A percentile compares a stretch with the other conserved stretches of the same genome.
These are phyloP conservation scores for Ceratobasidium sp. DNA, from an alignment of 1,284 basidiomycete species.

Conservation along the genomic window DNA sequence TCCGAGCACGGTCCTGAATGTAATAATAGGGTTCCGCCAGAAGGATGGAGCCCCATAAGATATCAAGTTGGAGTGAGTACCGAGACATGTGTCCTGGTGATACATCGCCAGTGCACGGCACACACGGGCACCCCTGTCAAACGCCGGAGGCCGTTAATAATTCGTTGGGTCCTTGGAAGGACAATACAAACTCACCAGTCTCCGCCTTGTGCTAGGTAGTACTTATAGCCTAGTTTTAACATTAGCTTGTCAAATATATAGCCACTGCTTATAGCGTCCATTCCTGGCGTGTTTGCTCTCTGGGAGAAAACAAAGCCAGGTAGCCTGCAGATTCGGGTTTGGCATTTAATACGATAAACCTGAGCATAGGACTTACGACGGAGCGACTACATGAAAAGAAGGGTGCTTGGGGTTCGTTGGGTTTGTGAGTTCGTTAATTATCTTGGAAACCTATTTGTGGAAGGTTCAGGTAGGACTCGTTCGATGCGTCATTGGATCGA, in stretches of 20 bases:
- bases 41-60: slow-evolving; percentile 30
- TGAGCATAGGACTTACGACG: slow-evolving; percentile 44
- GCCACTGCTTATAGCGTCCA: slow-evolving; percentile 46
- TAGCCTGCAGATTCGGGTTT: slow-evolving; percentile 23
- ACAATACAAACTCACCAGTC: slow-evolving; percentile 2
- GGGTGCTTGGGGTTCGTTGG: slow-evolving; percentile 48
- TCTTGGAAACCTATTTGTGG: slow-evolving; percentile 47
- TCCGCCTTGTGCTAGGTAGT: slow-evolving; percentile 48
- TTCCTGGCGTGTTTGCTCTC: slow-evolving; percentile 45
- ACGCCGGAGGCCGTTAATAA: not conserved
- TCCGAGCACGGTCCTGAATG: slow-evolving; percentile 25
- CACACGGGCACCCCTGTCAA: slow-evolving; percentile 29
- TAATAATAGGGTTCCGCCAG: slow-evolving; percentile 40
- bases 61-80: slow-evolving; percentile 34
- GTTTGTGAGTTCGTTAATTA: slow-evolving; percentile 47
- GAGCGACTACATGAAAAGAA: slow-evolving; percentile 49
- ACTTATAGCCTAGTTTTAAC: slow-evolving; percentile 47
- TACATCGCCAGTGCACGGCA: slow-evolving; percentile 36
- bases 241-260: slow-evolving; percentile 49
- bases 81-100: slow-evolving; percentile 37
- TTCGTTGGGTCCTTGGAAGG: too few species aligned
- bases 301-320: slow-evolving; percentile 49
- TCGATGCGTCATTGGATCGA: too few species aligned
- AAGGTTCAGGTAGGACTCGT: not conserved
- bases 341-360: not conserved